Evolutionary conservation across 192 early-diverging fungal genomes (phyloP), one percentile per base, ranked within the genome.

Genomic region (Phycomyces nitens): DNA sequence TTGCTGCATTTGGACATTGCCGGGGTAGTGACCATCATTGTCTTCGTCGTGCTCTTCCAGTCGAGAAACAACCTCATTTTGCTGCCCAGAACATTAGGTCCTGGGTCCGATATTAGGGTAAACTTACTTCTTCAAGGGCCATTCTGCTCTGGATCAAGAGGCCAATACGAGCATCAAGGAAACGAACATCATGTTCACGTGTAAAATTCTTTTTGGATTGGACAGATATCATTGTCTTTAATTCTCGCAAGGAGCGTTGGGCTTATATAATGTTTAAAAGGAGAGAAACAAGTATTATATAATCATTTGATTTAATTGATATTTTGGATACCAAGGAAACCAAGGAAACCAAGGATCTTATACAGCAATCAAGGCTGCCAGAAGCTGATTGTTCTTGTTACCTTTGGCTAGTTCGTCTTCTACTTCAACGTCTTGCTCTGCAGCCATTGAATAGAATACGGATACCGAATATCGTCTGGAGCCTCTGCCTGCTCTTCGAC

Each of bases 171-270:
- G 86, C 85, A 79, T 96, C 94, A 12, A 96, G 76, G 62, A 92
- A 94, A 47, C 94, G 88, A 38, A 94, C 92, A 74, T 96, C 94
- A 50, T 91, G 79, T 64, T 96, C 94, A 12, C 94, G 84, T 62
- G 93, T 74, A 82, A 96, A 96, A 81, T 96, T 96, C 75, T 90
- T 92, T 72, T 96, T 96, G 6, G 92, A 94, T 76, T 96, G 94
- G 15, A 86, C 75, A 22, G 94, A 96, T 56, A 96, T 94, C 54
- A 87, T 84, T 41, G 84, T 80, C 74, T 96, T 96, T 56, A 96
- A 77, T 69, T 96, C 93, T 47, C 91, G 76, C 52, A 96, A 82
- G 7, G 82, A 81, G 50, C 87, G 84, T 75, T 96, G 94, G 10
- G 92, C 94, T 89, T 24, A 51, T 58, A 26, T 40, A 20, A 64